A percentile compares a stretch with the other conserved stretches of the same genome.
phyloP scores from a whole-genome alignment of 176 grass and related monocot genomes.

The Eleusine indica region DNA sequence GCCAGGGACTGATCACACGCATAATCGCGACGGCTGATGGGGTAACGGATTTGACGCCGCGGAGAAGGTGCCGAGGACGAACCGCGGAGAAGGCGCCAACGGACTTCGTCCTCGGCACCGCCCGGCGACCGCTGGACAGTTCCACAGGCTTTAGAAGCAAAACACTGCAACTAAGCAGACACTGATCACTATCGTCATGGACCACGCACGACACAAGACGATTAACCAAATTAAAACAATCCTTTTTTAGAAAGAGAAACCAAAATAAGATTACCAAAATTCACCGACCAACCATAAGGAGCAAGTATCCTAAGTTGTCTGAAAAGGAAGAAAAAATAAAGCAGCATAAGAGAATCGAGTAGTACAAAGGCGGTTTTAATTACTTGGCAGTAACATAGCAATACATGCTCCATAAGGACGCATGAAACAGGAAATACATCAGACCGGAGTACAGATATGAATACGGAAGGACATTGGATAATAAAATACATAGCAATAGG shows the following conservation, averaged over 20 bases:
- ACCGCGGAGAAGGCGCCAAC: too few species aligned
- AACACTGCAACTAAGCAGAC: neutral
- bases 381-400: conserved; percentile 21
- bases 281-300: too few species aligned
- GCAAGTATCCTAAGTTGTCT: too few species aligned
- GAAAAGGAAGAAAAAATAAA: too few species aligned
- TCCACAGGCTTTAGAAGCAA: too few species aligned
- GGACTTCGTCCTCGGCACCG: too few species aligned
- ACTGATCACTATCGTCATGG: neutral
- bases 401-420: conserved; percentile 17
- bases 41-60: too few species aligned
- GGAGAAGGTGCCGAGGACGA: too few species aligned
- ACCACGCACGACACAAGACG: too few species aligned
- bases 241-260: neutral
- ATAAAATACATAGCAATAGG: conserved; percentile 6
- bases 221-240: neutral
- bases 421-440: conserved; percentile 5
- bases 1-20: too few species aligned
- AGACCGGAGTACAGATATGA: neutral
- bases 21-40: too few species aligned
- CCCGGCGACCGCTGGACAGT: too few species aligned
- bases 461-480: neutral
- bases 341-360: neutral
- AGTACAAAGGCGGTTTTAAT: neutral
- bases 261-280: neutral